Base-by-base conservation (phyloP, 2,329 filamentous ascomycete species). In the Purpureocillium takamizusanense region DNA sequence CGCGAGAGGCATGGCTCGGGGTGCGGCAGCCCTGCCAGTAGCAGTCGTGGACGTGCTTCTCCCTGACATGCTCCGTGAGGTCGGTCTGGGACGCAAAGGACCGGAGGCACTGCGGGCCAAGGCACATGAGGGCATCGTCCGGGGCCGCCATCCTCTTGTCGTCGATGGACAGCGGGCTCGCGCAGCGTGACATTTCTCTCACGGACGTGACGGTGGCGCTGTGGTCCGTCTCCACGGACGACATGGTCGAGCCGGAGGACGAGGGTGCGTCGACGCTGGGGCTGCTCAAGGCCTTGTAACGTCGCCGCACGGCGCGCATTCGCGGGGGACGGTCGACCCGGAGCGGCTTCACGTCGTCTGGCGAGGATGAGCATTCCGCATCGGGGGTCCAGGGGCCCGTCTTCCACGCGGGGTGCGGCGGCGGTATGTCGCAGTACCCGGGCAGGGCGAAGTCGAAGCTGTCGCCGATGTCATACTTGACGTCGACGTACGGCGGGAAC, bases 11-110 rank as follows among this genome's bases (percentile, higher is more conserved):
- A 38, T 67, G 69, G 33, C 54, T 54, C 1, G 52, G 44, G 7
- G 56, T 53, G 2, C 49, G 41, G 31, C 66, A 69, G 16, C 52
- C 50, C 2, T 53, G 53, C 66, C 65, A 69, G 37, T 59, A 57
- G 43, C 66, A 69, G 2, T 54, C 46, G 40, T 65, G 51, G 2
- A 49, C 49, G 38, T 62, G 54, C 13, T 41, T 47, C 16, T 52
- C 46, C 33, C 45, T 46, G 36, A 53, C 46, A 31, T 59, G 52
- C 5, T 35, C 40, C 3, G 46, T 42, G 16, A 58, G 49, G 3
- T 52, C 50, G 10, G 42, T 34, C n/a, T 49, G 46, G 18, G 38
- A 44, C 23, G 43, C 40, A 31, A 56, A 57, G 4, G 42, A 42
- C 29, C 43, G 43, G 16, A 50, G 41, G 40, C 56, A 59, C 11